Evolutionary conservation across 169 alveolate genomes (phyloP), one percentile per base, ranked within the genome.

Genomic region (Plasmodium gallinaceum): DNA sequence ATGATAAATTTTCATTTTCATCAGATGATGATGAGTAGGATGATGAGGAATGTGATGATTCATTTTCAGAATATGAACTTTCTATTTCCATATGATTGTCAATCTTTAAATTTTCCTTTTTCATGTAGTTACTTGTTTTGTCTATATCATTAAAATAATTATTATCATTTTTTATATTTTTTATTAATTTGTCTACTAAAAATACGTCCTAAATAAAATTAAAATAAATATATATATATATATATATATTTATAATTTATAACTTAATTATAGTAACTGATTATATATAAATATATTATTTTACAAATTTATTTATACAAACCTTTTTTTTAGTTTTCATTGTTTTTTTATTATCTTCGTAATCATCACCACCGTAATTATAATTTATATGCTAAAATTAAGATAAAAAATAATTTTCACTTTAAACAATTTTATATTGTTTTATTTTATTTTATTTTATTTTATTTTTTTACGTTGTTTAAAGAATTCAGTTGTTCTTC

Each of bases 401-500:
- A 62, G 58, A 14, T 10, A 51, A 42, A 5, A 22, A 26, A 45
- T 7, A 66, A 66, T 10, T 16, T 8, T 16, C 18, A 39, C 14
- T 16, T n/a, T 37, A 43, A 7, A 74, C 57, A 18, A 7, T 10
- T 16, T 7, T 5, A 57, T 4, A 72, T 43, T 72, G n/a, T 58
- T 73, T 74, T 26, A 20, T 46, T 64, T 16, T 64, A 14, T 64
- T 46, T 22, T 7, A 8, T 8, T 61, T n/a, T 8, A 32, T 24
- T 64, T 60, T 74, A 8, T 43, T 76, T 32, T n/a, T 3, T 32
- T 76, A 76, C 89, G 12, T 76, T 43, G 76, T 66, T 76, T 22
- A 76, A 69, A 58, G 60, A 58, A 24, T 65, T 48, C 18, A 76
- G 58, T 12, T 76, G 89, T 14, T 76, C 78, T 26, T 76, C 89